Base-by-base conservation (phyloP, 768 basidiomycete genomes). In the Naganishia randhawae region DNA sequence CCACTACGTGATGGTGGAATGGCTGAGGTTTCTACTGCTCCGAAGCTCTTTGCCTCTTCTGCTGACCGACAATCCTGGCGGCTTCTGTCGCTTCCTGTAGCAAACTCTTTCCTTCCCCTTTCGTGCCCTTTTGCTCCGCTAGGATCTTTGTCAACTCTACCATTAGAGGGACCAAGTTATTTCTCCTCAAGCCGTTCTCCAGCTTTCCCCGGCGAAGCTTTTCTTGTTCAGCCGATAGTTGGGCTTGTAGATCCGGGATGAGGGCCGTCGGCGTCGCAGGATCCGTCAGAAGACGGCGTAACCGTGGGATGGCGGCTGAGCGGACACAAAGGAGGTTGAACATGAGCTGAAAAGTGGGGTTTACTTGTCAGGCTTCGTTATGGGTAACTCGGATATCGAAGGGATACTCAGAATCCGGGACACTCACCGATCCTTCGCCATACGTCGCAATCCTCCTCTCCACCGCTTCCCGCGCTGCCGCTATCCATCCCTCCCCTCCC, bases 261-360 rank as follows among this genome's bases (percentile, higher is more conserved):
- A 70, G 19, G 22, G 69, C 55, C 0, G 70, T 32, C 4, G 71
- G 65, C 2, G 70, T 69, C 0, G 63, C 51, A 0, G 72, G 80
- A 70, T 79, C 81, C 61, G 83, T 79, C 27, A 92, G 78, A 57
- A 87, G 86, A 27, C 82, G 75, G 76, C 86, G 84, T 27, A 97
- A 84, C 6, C 79, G 74, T 14, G 89, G 89, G 29, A 96, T 73
- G 33, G 91, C 89, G 76, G 92, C 89, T 50, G 89, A 87, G 65
- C 89, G 88, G 50, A 99, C 82, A 7, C 91, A 92, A 39, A 96
- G 86, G 39, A 97, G 85, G 79, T 89, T 93, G 83, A 97, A 97
- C 77, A 94, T 91, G 63, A 95, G 83, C 92, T 94, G 71, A 35
- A 35, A 51, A 42, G 27, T 16, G 55, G n/a, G 50, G n/a, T n/a